Evolutionary conservation across 371 early-diverging fungal species (phyloP), one percentile per base, ranked within the genome.

Genomic region (Mycotypha africana): DNA sequence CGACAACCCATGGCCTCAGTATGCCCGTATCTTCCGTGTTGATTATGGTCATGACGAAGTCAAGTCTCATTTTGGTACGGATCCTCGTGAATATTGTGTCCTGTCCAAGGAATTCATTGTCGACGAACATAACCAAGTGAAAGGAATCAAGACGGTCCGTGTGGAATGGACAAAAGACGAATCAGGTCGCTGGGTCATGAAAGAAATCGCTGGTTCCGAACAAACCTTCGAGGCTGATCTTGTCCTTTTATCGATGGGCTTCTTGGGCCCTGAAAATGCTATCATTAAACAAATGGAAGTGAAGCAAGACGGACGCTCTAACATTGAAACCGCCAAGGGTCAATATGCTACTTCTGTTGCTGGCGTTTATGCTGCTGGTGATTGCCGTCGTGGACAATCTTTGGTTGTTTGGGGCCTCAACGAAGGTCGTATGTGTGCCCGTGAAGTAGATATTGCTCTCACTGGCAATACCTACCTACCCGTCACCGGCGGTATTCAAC

Each of bases 1-100:
- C 38, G 92, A 92, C 54, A 97, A 95, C 80, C 95, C 96, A 49
- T 97, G 98, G 98, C 98, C 98, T 19, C 86, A 91, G 58, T 96
- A 82, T 80, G 90, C 95, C 32, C 84, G 92, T 26, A 87, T 91
- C 16, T 93, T 92, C 86, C 86, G 85, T 70, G 85, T 95, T 15
- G 95, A 97, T 65, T 95, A 95, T 52, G 98, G 98, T 42, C 98
- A 97, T 65, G 79, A 84, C 20, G 98, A 97, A 57, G 93, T 90
- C 10, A 73, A 81, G 24, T 65, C 75, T n/a, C 85, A 88, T 38
- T 87, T 85, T 70, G 94, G 95, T 47, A 81, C 81, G 45, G 96
- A 97, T 60, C 98, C 98, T 38, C 87, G 98, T 56, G 86, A 90
- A 70, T 97, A 90, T 77, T 85, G 86, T 65, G 79, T 95, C 28